Evolutionary conservation across 164 flowering plant species (phyloP).

Genomic region (Sedum album): DNA sequence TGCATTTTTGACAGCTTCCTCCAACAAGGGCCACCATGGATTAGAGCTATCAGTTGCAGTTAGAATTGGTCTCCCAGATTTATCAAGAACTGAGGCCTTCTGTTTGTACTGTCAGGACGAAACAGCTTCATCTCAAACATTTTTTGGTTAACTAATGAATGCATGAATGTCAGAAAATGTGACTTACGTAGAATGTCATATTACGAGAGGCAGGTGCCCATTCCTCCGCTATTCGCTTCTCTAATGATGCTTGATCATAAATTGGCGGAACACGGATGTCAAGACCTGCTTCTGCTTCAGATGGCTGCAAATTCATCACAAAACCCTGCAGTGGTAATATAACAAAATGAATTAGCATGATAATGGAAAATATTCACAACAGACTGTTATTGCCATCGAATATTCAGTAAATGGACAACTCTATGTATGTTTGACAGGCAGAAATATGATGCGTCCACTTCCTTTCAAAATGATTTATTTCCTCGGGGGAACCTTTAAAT

Average conservation of each 20-base stretch:
- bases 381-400: not conserved
- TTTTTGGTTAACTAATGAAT: not conserved
- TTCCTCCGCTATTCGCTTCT: conserved; percentile 86
- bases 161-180: not conserved
- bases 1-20: conserved; percentile 60
- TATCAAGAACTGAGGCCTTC: conserved; percentile 39
- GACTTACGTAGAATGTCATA: conserved; percentile 76
- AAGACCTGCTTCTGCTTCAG: conserved; percentile 96
- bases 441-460: not conserved
- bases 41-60: conserved; percentile 64
- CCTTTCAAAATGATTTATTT: not conserved
- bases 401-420: not conserved
- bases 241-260: conserved; percentile 53
- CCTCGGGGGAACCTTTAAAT: not conserved
- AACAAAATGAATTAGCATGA: not conserved
- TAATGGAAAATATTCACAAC: not conserved
- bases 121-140: not conserved
- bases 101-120: conserved; percentile 69
- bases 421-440: not conserved
- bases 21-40: conserved; percentile 81
- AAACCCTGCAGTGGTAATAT: conserved; percentile 54
- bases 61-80: conserved; percentile 52
- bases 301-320: conserved; percentile 98
- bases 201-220: conserved; percentile 97
- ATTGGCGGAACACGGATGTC: conserved; percentile 86